Evolutionary conservation across 1,139 yeast species (phyloP), one percentile per base, ranked within the genome.

Genomic region (Taphrina deformans): DNA sequence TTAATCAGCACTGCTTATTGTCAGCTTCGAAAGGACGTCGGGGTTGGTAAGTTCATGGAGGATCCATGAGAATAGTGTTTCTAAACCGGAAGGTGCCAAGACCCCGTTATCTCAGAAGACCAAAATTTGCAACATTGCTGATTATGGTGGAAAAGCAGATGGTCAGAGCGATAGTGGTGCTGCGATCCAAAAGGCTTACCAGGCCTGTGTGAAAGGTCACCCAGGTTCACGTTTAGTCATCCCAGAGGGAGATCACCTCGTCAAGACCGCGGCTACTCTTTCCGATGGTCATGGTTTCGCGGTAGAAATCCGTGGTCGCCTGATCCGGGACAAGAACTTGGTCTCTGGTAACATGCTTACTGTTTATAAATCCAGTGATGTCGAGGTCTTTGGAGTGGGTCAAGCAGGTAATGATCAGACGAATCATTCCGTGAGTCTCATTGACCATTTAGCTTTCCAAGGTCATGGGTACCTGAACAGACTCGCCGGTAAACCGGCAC

Each of bases 401-500:
- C 18, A 21, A 27, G 53, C 35, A 24, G 53, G 53, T 48, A 48
- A n/a, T 24, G n/a, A 24, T 10, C n/a, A n/a, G 6, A 7, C 16
- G 12, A n/a, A 14, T 10, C 29, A n/a, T 21, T 6, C 27, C 50
- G 6, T 27, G 35, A 4, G 2, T 27, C 12, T 2, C 14, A 3
- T 38, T 48, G 53, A 48, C 21, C 1, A 7, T 12, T 27, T n/a
- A 48, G 53, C 53, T n/a, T 26, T 48, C 35, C 53, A 48, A 27
- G 53, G 53, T 14, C 23, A 48, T 24, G 53, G 53, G 2, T 48
- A 48, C 23, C 18, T 48, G 53, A 48, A 48, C 53, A 48, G 53
- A 27, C 18, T 24, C 23, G 53, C 33, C 1, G 53, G 53, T 4
- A 29, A 48, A 12, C 33, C 53, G 10, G 35, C 35, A 16, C 6